Percentiles rank a stretch among this genome's conserved stretches.
Conservation (phyloP, 73 alveolate genomes). For the Paramecium bursaria region DNA sequence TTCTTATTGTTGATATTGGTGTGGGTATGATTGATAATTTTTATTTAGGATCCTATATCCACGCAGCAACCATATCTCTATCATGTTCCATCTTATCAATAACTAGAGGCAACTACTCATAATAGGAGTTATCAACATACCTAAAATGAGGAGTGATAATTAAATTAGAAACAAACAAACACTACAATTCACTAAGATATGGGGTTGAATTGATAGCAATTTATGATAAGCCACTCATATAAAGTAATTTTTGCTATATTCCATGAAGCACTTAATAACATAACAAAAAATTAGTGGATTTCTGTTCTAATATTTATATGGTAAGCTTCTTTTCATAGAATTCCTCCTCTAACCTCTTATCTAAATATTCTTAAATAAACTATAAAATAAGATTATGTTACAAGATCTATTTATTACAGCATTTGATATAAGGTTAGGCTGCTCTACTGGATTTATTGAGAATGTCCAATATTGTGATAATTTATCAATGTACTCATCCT, state of each 20-base stretch:
- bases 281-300: neutral
- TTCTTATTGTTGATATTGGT: constrained; percentile 46
- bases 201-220: constrained; percentile 1
- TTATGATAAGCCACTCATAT: neutral
- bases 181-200: neutral
- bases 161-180: constrained; percentile 22
- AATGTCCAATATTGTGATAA: constrained; percentile 33
- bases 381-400: no score
- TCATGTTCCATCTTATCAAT: neutral
- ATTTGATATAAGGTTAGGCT: no score
- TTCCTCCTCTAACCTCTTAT: neutral
- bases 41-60: neutral
- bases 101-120: neutral
- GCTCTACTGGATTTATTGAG: neutral
- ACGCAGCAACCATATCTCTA: neutral
- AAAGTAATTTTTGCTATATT: neutral
- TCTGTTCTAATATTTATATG: constrained; percentile 17
- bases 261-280: neutral
- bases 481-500: constrained; percentile 57
- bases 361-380: constrained; percentile 23
- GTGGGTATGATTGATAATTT: constrained; percentile 12
- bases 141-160: neutral
- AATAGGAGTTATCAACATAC: constrained; percentile 25
- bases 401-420: no score
- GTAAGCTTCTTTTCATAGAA: neutral